Base-by-base conservation (phyloP, 805 yeast genomes). In the Cyberlindnera americana region DNA sequence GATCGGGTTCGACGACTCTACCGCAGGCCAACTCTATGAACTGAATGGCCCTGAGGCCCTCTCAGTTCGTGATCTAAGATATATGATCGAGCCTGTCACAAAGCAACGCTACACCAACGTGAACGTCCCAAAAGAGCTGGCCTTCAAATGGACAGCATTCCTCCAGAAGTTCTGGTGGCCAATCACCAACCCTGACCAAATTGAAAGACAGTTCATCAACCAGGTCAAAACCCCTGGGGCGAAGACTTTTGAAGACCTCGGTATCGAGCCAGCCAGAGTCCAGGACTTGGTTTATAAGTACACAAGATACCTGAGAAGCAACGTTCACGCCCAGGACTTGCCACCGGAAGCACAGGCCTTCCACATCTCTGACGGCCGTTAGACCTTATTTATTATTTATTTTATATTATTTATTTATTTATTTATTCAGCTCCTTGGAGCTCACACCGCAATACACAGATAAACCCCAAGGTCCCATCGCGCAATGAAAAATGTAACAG, bases 1-100 rank as follows among this genome's bases (percentile, higher is more conserved):
- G 50, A 84, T 87, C 51, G 90, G 86, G 9, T 86, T 67, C 60
- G 90, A 87, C 59, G 95, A 87, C 61, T 67, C 85, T 38, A 86
- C 95, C 16, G 71, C 72, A 12, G 95, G 95, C 45, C 73, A 83
- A 62, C 72, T 81, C 36, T 87, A 64, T 62, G 95, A 87, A 65
- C 72, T 87, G 48, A 69, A 65, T 54, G 95, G 95, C 11, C 74
- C 80, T n/a, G 83, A 83, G 61, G 68, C 71, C 53, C 75, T 78
- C 60, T 59, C 81, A 10, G 70, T 73, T 54, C 62, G 63, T 43
- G 85, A 85, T 59, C 72, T 87, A 47, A 74, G 88, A 63, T 81
- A 78, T 54, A 68, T 82, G 78, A 71, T 86, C 49, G 78, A 80
- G 59, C 77, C 78, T 47, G 75, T 77, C 47, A 78, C 82, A 14